Evolutionary conservation across 116 monocot genomes (phyloP), one percentile per base, ranked within the genome.

Genomic region (Trichopus zeylanicus): DNA sequence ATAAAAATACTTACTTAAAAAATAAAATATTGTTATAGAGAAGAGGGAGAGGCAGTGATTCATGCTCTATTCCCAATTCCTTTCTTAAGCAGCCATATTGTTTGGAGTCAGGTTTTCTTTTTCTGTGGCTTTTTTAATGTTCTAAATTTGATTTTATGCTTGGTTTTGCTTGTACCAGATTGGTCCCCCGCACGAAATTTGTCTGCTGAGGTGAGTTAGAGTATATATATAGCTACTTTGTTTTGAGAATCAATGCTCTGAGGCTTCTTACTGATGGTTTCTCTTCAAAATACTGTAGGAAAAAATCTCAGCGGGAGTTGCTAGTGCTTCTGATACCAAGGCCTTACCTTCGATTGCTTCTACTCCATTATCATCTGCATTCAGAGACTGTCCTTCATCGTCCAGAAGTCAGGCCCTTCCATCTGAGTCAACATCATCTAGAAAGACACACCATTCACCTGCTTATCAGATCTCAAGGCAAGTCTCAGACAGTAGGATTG

Each of bases 401-500:
- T 78, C 78, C 26, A 48, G 23, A 16, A 75, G 55, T 53, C 31
- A 10, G 29, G 62, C 78, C 37, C 59, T 73, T 22, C 65, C 49
- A 18, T 58, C 56, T 46, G 77, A 70, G 22, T 37, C 54, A 16
- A 65, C 55, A 29, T 81, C 77, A 46, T 78, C 51, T 6, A 73
- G 58, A 32, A 78, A 86, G 60, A 48, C 46, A 53, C 71, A 29
- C 5, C 30, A 13, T 37, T 70, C 73, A 1, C 73, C 65, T 23
- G 53, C 66, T 16, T 46, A 67, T 53, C 70, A 62, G 29, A 52
- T 74, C 23, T 70, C 59, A 20, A 70, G 77, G 33, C 74, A 77
- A 39, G 53, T 63, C 26, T 67, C 73, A 18, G 70, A 79, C 25
- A 71, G 66, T 29, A 74, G 56, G 46, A 74, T 87, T 65, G 75